A percentile compares a stretch with the other conserved stretches of the same genome.
Conservation (phyloP, 176 grass and related monocot species). For the Dendrocalamus sinicus region DNA sequence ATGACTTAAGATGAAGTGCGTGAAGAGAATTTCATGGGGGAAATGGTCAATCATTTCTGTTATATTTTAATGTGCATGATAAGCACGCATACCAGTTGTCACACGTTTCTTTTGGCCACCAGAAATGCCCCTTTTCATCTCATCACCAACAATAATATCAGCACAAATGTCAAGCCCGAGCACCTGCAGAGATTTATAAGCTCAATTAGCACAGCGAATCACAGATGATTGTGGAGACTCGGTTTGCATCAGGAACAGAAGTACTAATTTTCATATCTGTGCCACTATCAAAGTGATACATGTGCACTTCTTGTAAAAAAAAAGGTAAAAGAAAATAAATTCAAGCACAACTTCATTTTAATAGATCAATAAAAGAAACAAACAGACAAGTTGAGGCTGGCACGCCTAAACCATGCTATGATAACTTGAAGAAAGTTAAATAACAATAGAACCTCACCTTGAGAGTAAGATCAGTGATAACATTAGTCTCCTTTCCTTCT, state of each 20-base stretch:
- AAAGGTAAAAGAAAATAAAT: background rate
- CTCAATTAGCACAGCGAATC: constrained; percentile 29
- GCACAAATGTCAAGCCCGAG: constrained; percentile 71
- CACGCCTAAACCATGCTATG: background rate
- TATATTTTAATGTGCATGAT: constrained; percentile 30
- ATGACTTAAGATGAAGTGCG: background rate
- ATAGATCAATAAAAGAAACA: background rate
- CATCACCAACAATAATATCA: constrained; percentile 73
- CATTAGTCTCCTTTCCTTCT: constrained; percentile 58
- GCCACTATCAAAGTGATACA: background rate
- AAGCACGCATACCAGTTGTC: constrained; percentile 60
- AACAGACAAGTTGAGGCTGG: constrained; percentile 5
- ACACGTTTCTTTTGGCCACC: constrained; percentile 74
- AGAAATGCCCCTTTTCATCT: constrained; percentile 81
- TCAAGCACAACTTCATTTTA: background rate
- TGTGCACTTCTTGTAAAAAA: background rate
- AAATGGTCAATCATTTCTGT: constrained; percentile 1
- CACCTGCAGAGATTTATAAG: constrained; percentile 44
- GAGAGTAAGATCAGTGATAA: constrained; percentile 65
- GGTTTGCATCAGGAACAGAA: constrained; percentile 19
- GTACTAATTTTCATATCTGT: background rate
- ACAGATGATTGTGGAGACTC: background rate
- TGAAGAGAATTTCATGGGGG: background rate
- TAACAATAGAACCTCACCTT: constrained; percentile 49
- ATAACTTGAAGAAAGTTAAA: background rate